Evolutionary conservation across 1,139 yeast species (phyloP).

Genomic region (Pichia sp.): DNA sequence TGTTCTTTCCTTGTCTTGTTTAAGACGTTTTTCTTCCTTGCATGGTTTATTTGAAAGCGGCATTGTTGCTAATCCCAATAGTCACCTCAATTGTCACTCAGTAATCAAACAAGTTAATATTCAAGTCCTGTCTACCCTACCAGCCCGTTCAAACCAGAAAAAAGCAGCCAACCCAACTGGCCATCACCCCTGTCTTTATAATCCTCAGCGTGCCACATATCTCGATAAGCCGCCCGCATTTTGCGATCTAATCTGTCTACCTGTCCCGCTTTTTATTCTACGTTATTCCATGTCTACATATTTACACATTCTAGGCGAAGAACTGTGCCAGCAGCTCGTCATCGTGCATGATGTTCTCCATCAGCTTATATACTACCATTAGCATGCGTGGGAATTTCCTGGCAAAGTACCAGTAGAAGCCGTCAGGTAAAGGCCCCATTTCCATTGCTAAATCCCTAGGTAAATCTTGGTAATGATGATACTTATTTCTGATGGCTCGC

Average conservation of each 20-base stretch:
- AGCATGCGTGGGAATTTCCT: slow-evolving; percentile 69
- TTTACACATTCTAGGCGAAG: slow-evolving; percentile 7
- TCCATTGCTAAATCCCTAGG: slow-evolving; percentile 53
- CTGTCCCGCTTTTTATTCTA: neutral
- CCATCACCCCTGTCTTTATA: too few species aligned
- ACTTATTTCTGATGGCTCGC: slow-evolving; percentile 85
- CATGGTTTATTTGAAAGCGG: slow-evolving; percentile 18
- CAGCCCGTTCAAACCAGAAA: too few species aligned
- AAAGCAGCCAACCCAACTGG: too few species aligned
- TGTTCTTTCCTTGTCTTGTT: slow-evolving; percentile 48
- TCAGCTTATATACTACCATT: slow-evolving; percentile 61
- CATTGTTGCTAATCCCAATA: too few species aligned
- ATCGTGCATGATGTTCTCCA: slow-evolving; percentile 9
- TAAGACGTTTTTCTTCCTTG: slow-evolving; percentile 61
- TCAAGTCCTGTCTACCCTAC: too few species aligned
- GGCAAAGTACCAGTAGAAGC: slow-evolving; percentile 73
- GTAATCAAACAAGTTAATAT: too few species aligned
- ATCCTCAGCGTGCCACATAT: too few species aligned
- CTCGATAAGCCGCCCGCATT: too few species aligned
- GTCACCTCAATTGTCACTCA: too few species aligned
- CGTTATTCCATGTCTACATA: neutral
- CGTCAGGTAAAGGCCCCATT: slow-evolving; percentile 80
- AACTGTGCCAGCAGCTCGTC: slow-evolving; percentile 17
- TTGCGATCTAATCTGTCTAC: too few species aligned
- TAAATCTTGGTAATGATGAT: slow-evolving; percentile 88